Evolutionary conservation across 495 filamentous ascomycete species (phyloP).

Genomic region (Hypoxylon cercidicola): DNA sequence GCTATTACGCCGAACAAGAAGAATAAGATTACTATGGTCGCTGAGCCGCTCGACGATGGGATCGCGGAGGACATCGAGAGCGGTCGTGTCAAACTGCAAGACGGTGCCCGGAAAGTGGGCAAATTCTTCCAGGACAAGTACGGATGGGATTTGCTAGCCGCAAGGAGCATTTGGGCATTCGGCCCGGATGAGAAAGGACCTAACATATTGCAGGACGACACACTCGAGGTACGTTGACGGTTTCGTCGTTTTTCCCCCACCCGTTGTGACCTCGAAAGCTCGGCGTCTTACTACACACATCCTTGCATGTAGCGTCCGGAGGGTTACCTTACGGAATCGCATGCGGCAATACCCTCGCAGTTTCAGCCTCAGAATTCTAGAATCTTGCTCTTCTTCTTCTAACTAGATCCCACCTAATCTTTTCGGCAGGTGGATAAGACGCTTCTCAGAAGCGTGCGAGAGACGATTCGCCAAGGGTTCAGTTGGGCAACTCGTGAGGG

Average conservation of each 20-base stretch:
- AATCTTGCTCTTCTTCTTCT: constrained; percentile 25
- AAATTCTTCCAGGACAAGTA: constrained; percentile 98
- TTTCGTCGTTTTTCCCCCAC: constrained; percentile 32
- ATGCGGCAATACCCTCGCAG: constrained; percentile 38
- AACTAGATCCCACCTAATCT: constrained; percentile 44
- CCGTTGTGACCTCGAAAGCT: constrained; percentile 45
- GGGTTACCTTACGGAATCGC: constrained; percentile 41
- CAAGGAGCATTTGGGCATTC: constrained; percentile 97
- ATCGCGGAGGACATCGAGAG: constrained; percentile 96
- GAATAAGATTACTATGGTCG: constrained; percentile 99
- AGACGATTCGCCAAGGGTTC: constrained; percentile 94
- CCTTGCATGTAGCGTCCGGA: constrained; percentile 21
- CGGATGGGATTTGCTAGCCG: constrained; percentile 94
- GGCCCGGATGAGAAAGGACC: constrained; percentile 95
- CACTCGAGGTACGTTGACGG: constrained; percentile 70
- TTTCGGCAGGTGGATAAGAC: constrained; percentile 83
- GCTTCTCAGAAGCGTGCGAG: constrained; percentile 83
- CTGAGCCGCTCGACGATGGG: constrained; percentile 92
- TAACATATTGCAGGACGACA: constrained; percentile 97
- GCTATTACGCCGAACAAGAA: constrained; percentile 98
- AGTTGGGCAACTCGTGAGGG: constrained; percentile 96
- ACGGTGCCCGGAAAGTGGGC: constrained; percentile 90
- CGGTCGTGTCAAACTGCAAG: constrained; percentile 88
- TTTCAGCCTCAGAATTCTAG: constrained; percentile 43
- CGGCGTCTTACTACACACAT: constrained; percentile 44